Conservation (phyloP, 306 rosid species). For the Pterocarpus macrocarpus region DNA sequence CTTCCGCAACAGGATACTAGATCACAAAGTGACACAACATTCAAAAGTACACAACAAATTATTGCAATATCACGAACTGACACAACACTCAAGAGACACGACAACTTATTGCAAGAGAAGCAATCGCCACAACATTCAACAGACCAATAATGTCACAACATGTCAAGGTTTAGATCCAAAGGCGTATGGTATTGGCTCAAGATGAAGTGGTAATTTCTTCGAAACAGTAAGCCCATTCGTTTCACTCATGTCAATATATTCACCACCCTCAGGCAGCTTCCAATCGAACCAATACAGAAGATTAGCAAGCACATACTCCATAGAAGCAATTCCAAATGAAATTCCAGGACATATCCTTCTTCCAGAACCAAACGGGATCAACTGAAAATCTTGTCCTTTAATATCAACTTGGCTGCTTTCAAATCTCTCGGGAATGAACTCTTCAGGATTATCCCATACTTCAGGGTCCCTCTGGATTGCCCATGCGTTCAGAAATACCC, state of each 20-base stretch:
- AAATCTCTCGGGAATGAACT: conserved; percentile 39
- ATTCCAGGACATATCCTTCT: conserved; percentile 38
- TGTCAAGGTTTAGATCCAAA: not conserved
- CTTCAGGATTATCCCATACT: conserved; percentile 29
- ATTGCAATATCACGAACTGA: too few relatives aligned
- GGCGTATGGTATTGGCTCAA: conserved; percentile 38
- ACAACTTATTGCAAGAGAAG: too few relatives aligned
- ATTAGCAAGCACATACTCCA: conserved; percentile 29
- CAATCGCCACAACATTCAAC: too few relatives aligned
- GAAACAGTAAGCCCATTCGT: conserved; percentile 30
- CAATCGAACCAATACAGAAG: conserved; percentile 53
- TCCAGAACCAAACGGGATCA: conserved; percentile 33
- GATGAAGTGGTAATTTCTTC: conserved; percentile 50
- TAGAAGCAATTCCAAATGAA: conserved; percentile 17
- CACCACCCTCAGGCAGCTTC: conserved; percentile 38
- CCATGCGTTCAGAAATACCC: conserved; percentile 41
- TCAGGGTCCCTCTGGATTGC: conserved; percentile 42
- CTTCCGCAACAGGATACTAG: too few relatives aligned
- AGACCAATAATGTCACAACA: not conserved
- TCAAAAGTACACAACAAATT: too few relatives aligned
- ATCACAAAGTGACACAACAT: too few relatives aligned
- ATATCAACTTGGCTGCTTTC: conserved; percentile 3
- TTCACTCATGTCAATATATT: conserved; percentile 46
- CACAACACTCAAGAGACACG: too few relatives aligned
- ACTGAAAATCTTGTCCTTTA: conserved; percentile 12